Percentiles rank a stretch among this genome's conserved stretches.
These are phyloP conservation scores for Diplodia seriata DNA, from an alignment of 2,329 filamentous ascomycete species.

Conservation along the genomic window DNA sequence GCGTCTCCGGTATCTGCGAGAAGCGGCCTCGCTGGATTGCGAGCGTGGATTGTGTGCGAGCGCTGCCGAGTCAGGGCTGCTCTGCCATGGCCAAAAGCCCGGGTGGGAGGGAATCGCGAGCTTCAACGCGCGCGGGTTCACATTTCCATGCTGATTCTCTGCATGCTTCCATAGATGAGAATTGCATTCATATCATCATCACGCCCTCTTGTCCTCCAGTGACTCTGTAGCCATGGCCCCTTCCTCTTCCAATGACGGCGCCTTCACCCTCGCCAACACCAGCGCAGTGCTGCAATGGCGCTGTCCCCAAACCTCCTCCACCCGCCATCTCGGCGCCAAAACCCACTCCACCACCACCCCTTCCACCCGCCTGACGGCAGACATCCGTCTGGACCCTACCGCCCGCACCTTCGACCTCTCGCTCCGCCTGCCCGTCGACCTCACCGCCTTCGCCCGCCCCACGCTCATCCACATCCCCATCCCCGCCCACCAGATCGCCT, in stretches of 20 bases:
- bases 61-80: not conserved
- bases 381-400: not conserved
- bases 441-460: not conserved
- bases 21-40: not conserved
- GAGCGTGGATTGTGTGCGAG: not conserved
- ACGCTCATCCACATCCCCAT: not conserved
- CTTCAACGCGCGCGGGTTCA: not conserved
- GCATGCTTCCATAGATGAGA: not conserved
- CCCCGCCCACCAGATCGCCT: not conserved
- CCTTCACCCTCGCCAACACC: not conserved
- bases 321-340: not conserved
- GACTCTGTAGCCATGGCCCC: not conserved
- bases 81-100: not conserved
- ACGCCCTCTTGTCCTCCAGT: not conserved
- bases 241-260: not conserved
- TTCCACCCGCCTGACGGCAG: not conserved
- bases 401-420: not conserved
- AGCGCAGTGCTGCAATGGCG: not conserved
- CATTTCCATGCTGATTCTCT: not conserved
- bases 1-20: constrained; percentile 1
- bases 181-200: not conserved
- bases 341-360: not conserved
- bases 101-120: not conserved
- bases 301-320: not conserved
- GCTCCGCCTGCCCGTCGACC: not conserved